Percentiles rank a stretch among this genome's conserved stretches.
Evolutionary conservation across 768 basidiomycete species (phyloP).

Genomic region (Pisolithus tinctorius): DNA sequence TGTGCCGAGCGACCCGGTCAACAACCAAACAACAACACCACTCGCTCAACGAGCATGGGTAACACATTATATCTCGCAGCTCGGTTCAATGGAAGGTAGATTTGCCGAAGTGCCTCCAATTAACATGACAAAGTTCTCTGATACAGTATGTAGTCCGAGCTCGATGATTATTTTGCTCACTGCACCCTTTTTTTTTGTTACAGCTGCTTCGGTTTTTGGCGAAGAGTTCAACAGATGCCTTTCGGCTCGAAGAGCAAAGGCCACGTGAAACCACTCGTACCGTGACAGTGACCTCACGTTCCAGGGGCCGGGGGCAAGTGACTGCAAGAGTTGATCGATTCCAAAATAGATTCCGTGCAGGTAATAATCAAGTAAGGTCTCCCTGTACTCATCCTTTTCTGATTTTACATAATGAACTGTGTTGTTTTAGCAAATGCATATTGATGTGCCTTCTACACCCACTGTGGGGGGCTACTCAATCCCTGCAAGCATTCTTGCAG

Average conservation of each 20-base stretch:
- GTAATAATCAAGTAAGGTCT: slow-evolving; percentile 30
- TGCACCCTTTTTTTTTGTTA: not conserved
- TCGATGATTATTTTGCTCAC: not conserved
- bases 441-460: slow-evolving; percentile 17
- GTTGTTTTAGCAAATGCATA: slow-evolving; percentile 9
- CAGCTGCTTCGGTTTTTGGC: slow-evolving; percentile 23
- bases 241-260: slow-evolving; percentile 22
- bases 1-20: not conserved
- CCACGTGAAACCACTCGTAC: slow-evolving; percentile 17
- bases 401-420: not conserved
- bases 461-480: slow-evolving; percentile 19
- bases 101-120: slow-evolving; percentile 19
- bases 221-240: slow-evolving; percentile 18
- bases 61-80: slow-evolving; percentile 23
- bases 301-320: slow-evolving; percentile 7
- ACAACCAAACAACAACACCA: slow-evolving; percentile 3
- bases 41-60: slow-evolving; percentile 23
- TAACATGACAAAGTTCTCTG: slow-evolving; percentile 20
- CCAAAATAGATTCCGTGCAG: slow-evolving; percentile 25
- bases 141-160: slow-evolving; percentile 7
- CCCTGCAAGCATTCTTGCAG: slow-evolving; percentile 10
- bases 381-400: not conserved
- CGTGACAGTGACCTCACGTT: slow-evolving; percentile 13
- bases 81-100: slow-evolving; percentile 13
- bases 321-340: slow-evolving; percentile 19